Percentiles rank a stretch among this genome's conserved stretches.
Conservation (phyloP, 345 rosid species). For the Raphanus raphanistrum region DNA sequence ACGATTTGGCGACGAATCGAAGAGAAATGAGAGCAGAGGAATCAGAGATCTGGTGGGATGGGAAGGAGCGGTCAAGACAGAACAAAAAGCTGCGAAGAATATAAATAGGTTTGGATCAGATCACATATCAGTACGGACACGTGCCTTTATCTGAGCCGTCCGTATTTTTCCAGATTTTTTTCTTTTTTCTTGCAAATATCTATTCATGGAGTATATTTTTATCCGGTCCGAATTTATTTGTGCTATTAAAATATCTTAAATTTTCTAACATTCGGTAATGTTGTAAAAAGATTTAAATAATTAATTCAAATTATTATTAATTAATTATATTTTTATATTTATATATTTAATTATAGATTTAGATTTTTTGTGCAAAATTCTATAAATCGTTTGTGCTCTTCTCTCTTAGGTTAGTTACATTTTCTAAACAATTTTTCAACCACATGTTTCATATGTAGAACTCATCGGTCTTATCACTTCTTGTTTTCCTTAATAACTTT, state of each 20-base stretch:
- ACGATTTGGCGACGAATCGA: conserved; percentile 31
- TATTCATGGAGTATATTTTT: not conserved
- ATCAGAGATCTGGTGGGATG: conserved; percentile 11
- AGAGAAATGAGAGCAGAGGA: conserved; percentile 17
- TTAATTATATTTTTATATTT: too few relatives aligned
- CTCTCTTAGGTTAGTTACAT: not conserved
- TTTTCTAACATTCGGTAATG: too few relatives aligned
- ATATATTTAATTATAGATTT: too few relatives aligned
- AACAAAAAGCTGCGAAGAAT: conserved; percentile 62
- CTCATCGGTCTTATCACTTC: not conserved
- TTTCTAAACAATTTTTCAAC: not conserved
- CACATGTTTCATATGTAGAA: not conserved
- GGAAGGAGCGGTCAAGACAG: conserved; percentile 54
- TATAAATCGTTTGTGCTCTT: not conserved
- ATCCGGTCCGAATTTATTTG: not conserved
- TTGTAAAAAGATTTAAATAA: too few relatives aligned
- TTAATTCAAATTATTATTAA: too few relatives aligned
- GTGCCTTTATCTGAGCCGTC: conserved; percentile 56
- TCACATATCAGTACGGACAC: conserved; percentile 48
- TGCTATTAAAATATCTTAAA: too few relatives aligned
- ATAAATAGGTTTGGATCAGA: conserved; percentile 99
- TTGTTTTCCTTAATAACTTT: too few relatives aligned
- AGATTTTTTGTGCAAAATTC: too few relatives aligned
- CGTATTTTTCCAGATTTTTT: not conserved
- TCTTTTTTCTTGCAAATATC: not conserved